phyloP scores from a whole-genome alignment of 352 stramenopile genomes.

The Globisporangium canariense region DNA sequence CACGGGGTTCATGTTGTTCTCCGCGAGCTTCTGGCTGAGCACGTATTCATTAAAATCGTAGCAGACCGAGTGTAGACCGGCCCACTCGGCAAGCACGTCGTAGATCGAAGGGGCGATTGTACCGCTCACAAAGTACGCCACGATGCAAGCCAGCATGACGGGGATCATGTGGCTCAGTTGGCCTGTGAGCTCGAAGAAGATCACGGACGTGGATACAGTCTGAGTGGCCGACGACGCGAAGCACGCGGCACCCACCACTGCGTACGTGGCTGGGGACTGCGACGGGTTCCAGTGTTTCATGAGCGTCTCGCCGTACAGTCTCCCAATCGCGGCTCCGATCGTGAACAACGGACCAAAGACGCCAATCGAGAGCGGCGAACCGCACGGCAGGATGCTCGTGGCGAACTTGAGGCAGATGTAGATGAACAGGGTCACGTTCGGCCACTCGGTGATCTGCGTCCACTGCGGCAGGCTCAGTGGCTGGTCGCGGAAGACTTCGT shows the following conservation, averaged over 20 bases:
- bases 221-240: constrained; percentile 89
- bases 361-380: constrained; percentile 70
- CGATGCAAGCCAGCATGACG: constrained; percentile 77
- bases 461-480: constrained; percentile 51
- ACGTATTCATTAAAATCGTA: constrained; percentile 81
- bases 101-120: constrained; percentile 84
- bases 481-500: constrained; percentile 75
- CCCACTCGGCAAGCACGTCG: constrained; percentile 78
- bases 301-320: constrained; percentile 75
- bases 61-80: constrained; percentile 73
- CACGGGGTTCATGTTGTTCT: constrained; percentile 62
- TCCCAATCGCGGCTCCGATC: constrained; percentile 69
- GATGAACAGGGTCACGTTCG: constrained; percentile 55
- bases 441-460: constrained; percentile 58
- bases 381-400: constrained; percentile 64
- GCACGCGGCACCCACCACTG: constrained; percentile 89
- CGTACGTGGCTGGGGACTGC: constrained; percentile 80
- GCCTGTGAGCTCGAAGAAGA: constrained; percentile 86
- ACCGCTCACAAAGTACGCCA: constrained; percentile 76
- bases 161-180: constrained; percentile 82
- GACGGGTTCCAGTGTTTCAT: constrained; percentile 76
- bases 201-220: constrained; percentile 84
- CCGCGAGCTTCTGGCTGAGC: constrained; percentile 59
- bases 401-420: constrained; percentile 75
- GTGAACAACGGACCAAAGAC: constrained; percentile 83